Evolutionary conservation across 805 yeast genomes (phyloP).

Genomic region (Clavispora santaluciae): DNA sequence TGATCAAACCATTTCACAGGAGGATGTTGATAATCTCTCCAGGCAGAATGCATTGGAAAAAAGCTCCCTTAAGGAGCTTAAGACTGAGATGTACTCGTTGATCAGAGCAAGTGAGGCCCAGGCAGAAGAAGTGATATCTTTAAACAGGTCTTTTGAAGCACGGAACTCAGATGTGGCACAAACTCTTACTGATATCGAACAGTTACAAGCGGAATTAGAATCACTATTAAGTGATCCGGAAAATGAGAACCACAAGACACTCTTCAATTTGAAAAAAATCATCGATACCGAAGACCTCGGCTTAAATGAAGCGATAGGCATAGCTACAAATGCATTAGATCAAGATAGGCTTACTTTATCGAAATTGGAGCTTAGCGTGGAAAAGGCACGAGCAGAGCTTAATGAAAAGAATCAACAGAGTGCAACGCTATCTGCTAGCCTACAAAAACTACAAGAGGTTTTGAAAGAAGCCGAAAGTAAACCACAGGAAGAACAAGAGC

Average conservation of each 20-base stretch:
- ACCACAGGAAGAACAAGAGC: conserved; percentile 5
- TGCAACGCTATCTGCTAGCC: conserved; percentile 4
- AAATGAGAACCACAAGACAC: conserved; percentile 12
- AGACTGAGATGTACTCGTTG: conserved; percentile 22
- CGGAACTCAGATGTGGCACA: conserved; percentile 23
- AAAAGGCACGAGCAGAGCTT: conserved; percentile 2
- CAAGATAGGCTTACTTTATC: conserved; percentile 6
- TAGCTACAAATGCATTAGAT: conserved; percentile 9
- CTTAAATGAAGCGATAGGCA: conserved; percentile 11
- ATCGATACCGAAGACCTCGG: conserved; percentile 12
- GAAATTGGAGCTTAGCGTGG: conserved; percentile 4
- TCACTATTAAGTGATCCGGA: conserved; percentile 8
- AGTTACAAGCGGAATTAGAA: conserved; percentile 17
- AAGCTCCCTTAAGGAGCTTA: conserved; percentile 20
- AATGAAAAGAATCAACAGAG: background rate
- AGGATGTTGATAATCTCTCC: conserved; percentile 28
- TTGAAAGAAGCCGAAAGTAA: conserved; percentile 2
- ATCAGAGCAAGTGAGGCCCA: conserved; percentile 25
- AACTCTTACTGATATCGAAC: conserved; percentile 19
- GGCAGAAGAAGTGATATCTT: conserved; percentile 21
- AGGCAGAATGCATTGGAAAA: conserved; percentile 20
- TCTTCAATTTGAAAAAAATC: conserved; percentile 11
- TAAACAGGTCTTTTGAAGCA: conserved; percentile 20
- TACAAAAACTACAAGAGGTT: conserved; percentile 1
- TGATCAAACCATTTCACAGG: conserved; percentile 26